Conservation (phyloP, 148 eudicot species). For the Bassia scoparia region DNA sequence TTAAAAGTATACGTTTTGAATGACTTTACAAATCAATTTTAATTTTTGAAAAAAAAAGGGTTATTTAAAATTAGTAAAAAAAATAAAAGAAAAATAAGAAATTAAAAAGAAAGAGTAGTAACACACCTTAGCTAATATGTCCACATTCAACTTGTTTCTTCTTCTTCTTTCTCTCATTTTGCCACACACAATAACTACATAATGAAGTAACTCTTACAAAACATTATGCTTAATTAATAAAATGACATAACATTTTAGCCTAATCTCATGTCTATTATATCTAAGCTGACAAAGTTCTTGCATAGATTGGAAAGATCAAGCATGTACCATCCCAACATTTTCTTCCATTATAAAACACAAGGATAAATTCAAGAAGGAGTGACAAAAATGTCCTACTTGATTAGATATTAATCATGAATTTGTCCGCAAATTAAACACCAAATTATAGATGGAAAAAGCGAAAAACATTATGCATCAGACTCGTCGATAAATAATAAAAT, state of each 20-base stretch:
- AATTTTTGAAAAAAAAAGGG: no score
- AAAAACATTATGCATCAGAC: no score
- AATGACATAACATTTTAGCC: neutral
- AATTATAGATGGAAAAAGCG: no score
- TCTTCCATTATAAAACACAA: neutral
- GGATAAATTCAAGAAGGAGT: slow-evolving; percentile 11
- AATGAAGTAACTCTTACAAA: neutral
- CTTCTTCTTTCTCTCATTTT: neutral
- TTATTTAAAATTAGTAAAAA: no score
- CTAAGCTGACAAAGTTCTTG: slow-evolving; percentile 18
- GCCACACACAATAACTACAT: neutral
- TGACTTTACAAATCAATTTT: no score
- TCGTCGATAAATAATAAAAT: no score
- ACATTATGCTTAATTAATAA: neutral
- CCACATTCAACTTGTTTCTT: neutral
- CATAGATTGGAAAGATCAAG: slow-evolving; percentile 22
- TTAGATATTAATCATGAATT: neutral
- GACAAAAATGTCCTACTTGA: slow-evolving; percentile 14
- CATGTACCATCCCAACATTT: slow-evolving; percentile 12
- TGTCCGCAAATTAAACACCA: no score
- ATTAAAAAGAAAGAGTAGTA: no score
- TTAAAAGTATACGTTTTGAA: no score
- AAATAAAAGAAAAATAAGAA: no score
- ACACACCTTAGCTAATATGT: neutral
- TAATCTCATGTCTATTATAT: neutral